These are phyloP conservation scores for Stipa capillata DNA, from an alignment of 176 grass and related monocot genomes.

Conservation along the genomic window DNA sequence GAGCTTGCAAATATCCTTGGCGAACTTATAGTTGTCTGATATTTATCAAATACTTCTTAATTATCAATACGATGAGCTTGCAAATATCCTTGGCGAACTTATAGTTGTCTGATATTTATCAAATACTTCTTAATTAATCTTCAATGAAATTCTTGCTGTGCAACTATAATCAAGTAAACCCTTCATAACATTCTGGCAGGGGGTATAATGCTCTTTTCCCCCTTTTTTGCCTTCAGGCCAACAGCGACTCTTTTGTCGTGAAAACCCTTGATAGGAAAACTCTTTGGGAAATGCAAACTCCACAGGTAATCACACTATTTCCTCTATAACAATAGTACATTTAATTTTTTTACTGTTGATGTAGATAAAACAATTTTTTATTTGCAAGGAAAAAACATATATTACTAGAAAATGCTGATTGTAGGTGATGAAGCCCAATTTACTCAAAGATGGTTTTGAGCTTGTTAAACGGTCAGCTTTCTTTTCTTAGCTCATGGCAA, in stretches of 20 bases:
- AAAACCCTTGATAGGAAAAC: slow-evolving; percentile 96
- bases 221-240: slow-evolving; percentile 43
- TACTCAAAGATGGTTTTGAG: slow-evolving; percentile 85
- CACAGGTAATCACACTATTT: slow-evolving; percentile 47
- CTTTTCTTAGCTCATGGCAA: not conserved
- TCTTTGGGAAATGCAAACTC: slow-evolving; percentile 99
- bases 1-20: not conserved
- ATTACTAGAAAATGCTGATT: not conserved
- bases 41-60: not conserved
- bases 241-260: slow-evolving; percentile 69
- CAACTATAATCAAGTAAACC: not conserved
- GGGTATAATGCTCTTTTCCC: not conserved
- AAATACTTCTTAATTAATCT: not conserved
- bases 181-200: not conserved
- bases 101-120: not conserved
- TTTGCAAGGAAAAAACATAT: not conserved
- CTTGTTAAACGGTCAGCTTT: slow-evolving; percentile 77
- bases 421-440: slow-evolving; percentile 76
- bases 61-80: not conserved
- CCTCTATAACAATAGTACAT: not conserved
- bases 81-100: not conserved
- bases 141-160: not conserved
- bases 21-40: not conserved
- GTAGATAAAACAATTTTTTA: not conserved
- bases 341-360: not conserved